phyloP scores from a whole-genome alignment of 805 yeast species.

The Jamesozyma rosinii region DNA sequence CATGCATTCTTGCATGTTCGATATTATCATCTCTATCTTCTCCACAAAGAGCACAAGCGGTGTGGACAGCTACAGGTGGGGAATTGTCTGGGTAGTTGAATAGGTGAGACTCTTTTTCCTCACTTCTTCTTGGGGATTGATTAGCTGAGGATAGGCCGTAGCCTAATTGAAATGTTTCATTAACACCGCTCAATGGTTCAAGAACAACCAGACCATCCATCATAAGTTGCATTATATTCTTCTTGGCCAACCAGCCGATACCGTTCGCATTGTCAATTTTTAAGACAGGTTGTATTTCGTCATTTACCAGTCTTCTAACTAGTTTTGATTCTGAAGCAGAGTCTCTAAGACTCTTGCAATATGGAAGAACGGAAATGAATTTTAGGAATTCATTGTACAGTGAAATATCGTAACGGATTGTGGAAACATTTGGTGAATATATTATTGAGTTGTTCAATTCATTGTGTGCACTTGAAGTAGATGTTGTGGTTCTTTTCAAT shows the following conservation, averaged over 20 bases:
- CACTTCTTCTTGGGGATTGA: conserved; percentile 1
- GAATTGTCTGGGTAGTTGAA: conserved; percentile 39
- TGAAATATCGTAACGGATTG: conserved; percentile 36
- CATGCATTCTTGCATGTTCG: conserved; percentile 71
- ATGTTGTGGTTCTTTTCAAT: conserved; percentile 13
- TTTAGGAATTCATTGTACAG: conserved; percentile 33
- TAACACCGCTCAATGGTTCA: conserved; percentile 79
- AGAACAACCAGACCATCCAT: conserved; percentile 74
- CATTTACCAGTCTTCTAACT: conserved; percentile 54
- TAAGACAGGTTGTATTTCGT: conserved; percentile 72
- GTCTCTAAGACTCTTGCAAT: conserved; percentile 31
- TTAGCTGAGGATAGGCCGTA: conserved; percentile 8
- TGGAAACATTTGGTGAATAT: conserved; percentile 35
- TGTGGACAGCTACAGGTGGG: conserved; percentile 66
- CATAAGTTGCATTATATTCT: conserved; percentile 54
- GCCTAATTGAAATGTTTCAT: conserved; percentile 54
- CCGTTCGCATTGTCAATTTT: conserved; percentile 57
- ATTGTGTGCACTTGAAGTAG: conserved; percentile 7
- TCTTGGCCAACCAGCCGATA: conserved; percentile 50
- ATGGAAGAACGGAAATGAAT: conserved; percentile 31
- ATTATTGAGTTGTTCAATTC: conserved; percentile 16
- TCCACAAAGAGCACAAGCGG: conserved; percentile 78
- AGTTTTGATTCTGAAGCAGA: conserved; percentile 40
- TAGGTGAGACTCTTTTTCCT: conserved; percentile 29
- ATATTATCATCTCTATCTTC: conserved; percentile 61